Evolutionary conservation across 1,284 basidiomycete species (phyloP).

Genomic region (Binderoboletus segoi): DNA sequence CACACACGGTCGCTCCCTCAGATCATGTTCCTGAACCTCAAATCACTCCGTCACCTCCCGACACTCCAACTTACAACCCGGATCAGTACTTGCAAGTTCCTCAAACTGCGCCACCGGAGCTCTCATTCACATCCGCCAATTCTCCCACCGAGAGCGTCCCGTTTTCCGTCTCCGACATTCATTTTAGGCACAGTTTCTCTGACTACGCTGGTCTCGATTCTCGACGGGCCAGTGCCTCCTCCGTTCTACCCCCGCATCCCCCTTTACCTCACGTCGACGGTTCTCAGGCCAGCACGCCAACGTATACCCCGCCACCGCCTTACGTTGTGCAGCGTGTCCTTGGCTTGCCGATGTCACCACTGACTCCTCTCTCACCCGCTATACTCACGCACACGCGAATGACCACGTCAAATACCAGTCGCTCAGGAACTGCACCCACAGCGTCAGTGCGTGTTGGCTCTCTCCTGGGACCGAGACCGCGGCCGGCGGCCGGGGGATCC

Average conservation of each 20-base stretch:
- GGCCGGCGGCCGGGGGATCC: conserved; percentile 24
- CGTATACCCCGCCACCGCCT: conserved; percentile 27
- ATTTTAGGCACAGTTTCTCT: conserved; percentile 57
- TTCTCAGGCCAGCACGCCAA: conserved; percentile 20
- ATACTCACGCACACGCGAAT: neutral
- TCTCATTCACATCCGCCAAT: conserved; percentile 27
- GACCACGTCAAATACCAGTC: neutral
- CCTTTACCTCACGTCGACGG: conserved; percentile 44
- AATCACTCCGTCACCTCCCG: conserved; percentile 13
- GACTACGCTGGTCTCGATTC: conserved; percentile 49
- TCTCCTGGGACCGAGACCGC: conserved; percentile 34
- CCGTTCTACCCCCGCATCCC: conserved; percentile 51
- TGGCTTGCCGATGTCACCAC: conserved; percentile 29
- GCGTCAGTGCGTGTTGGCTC: conserved; percentile 22
- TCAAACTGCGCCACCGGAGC: conserved; percentile 14
- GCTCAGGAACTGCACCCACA: conserved; percentile 9
- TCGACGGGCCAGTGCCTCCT: conserved; percentile 39
- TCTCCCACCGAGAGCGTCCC: conserved; percentile 72
- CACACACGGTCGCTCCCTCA: conserved; percentile 35
- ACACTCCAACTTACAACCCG: neutral
- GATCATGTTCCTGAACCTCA: conserved; percentile 21
- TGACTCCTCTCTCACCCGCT: conserved; percentile 14
- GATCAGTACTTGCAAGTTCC: conserved; percentile 18
- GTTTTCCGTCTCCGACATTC: conserved; percentile 66
- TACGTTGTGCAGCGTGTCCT: conserved; percentile 37